phyloP scores from a whole-genome alignment of 2,329 filamentous ascomycete species.

The Cladosporium sp. region DNA sequence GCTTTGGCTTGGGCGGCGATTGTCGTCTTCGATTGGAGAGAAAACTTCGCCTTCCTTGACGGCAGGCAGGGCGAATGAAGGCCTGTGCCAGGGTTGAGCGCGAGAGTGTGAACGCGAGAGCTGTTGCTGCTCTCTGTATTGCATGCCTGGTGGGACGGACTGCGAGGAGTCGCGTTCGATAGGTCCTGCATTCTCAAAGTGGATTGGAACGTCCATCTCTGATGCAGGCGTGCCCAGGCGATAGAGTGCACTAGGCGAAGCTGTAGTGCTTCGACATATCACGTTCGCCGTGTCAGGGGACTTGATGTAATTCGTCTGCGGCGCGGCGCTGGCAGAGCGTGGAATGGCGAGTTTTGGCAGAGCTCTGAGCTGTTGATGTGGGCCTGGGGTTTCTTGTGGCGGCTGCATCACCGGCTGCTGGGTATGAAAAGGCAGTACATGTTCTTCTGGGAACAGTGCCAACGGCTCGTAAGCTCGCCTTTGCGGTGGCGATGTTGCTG shows the following conservation, averaged over 20 bases:
- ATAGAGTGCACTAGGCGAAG: constrained; percentile 64
- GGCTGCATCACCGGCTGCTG: constrained; percentile 42
- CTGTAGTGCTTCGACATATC: constrained; percentile 48
- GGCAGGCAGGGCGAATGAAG: constrained; percentile 70
- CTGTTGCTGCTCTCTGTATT: constrained; percentile 60
- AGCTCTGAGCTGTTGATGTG: constrained; percentile 54
- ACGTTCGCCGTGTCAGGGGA: constrained; percentile 44
- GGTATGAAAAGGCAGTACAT: constrained; percentile 57
- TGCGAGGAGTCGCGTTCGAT: constrained; percentile 79
- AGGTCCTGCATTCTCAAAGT: constrained; percentile 69
- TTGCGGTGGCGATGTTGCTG: constrained; percentile 16
- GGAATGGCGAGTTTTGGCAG: constrained; percentile 62
- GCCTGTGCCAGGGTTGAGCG: constrained; percentile 55
- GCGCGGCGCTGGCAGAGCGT: constrained; percentile 40
- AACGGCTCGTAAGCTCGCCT: constrained; percentile 24
- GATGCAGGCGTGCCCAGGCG: constrained; percentile 85
- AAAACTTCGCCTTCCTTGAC: constrained; percentile 59
- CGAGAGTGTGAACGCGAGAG: constrained; percentile 41
- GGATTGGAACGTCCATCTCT: constrained; percentile 85
- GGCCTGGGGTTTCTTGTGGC: constrained; percentile 44
- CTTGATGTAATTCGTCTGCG: constrained; percentile 35
- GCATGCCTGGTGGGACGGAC: constrained; percentile 93
- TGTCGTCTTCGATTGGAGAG: constrained; percentile 26
- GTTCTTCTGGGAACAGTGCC: constrained; percentile 42
- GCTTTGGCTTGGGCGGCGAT: constrained; percentile 9